phyloP scores from a whole-genome alignment of 2,329 filamentous ascomycete species.

The Periconia sp. region DNA sequence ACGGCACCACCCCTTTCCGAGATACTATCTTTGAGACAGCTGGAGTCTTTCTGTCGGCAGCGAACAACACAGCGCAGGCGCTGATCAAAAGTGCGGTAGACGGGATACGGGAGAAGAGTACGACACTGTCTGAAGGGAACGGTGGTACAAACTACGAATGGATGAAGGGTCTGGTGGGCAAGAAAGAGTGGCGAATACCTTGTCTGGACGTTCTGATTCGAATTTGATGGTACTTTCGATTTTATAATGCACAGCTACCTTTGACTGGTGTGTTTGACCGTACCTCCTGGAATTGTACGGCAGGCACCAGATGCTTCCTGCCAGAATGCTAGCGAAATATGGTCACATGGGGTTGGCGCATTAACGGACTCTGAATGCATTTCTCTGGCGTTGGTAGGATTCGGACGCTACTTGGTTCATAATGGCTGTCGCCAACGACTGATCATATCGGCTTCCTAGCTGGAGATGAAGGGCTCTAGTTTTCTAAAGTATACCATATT shows the following conservation, averaged over 20 bases:
- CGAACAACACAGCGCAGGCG: constrained; percentile 56
- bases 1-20: constrained; percentile 47
- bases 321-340: no score
- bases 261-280: no score
- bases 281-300: no score
- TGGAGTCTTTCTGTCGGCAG: constrained; percentile 69
- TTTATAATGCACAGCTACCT: no score
- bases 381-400: constrained; percentile 22
- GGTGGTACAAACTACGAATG: constrained; percentile 75
- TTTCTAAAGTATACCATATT: no score
- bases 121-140: constrained; percentile 61
- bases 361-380: constrained; percentile 21
- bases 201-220: constrained; percentile 88
- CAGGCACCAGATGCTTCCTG: no score
- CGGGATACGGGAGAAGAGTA: constrained; percentile 33
- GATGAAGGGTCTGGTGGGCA: constrained; percentile 80
- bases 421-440: no score
- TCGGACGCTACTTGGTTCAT: no score
- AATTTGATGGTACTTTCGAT: constrained; percentile 54
- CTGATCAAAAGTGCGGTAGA: constrained; percentile 35
- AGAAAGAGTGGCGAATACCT: constrained; percentile 87
- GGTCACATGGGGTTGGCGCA: constrained; percentile 19
- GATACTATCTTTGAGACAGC: constrained; percentile 70
- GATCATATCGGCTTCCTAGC: no score
- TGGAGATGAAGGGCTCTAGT: no score